Base-by-base conservation (phyloP, 23 red algal species). In the Gracilaria caudata region DNA sequence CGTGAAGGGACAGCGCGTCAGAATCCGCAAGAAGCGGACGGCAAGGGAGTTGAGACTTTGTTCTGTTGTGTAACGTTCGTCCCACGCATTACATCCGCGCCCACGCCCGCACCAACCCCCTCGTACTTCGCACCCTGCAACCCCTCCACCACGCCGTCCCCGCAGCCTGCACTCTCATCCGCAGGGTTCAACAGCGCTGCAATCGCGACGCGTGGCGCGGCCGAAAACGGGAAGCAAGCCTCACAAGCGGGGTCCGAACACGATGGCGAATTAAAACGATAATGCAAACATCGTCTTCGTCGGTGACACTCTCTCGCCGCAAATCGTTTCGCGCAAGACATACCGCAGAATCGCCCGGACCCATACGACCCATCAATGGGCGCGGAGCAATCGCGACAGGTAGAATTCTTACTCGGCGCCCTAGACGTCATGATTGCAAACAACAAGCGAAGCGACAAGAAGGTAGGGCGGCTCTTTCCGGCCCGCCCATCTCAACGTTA, bases 301-400 rank as follows among this genome's bases (percentile, higher is more conserved):
- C 70, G 70, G 13, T 75, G 70, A 26, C 70, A 75, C 40, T 75
- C 70, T 6, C 70, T 33, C 16, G 70, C 70, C 12, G 70, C 70
- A 21, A 46, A 75, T 0, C 70, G 70, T 24, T 75, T 75, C 39
- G 70, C 70, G 38, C 70, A 75, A 4, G 70, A 75, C 70, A 75
- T 75, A 40, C 70, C 70, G 70, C 70, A 75, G 24, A 75, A 75
- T 3, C 70, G 70, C 0, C 70, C 70, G 9, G 70, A 75, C 19
- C 70, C 70, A 40, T 75, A 75, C 12, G 70, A 75, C 19, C 70
- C 70, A 24, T 75, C 70, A 4, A 75, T 75, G 23, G 70, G 70
- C 70, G 70, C 3, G 8, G 39, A 3, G 40, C 70, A 75, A 40
- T 75, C 70, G 43, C 70, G 70, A 21, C 70, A 75, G 38, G 33